Base-by-base conservation (phyloP, 352 stramenopile species). In the Pythium oligandrum region DNA sequence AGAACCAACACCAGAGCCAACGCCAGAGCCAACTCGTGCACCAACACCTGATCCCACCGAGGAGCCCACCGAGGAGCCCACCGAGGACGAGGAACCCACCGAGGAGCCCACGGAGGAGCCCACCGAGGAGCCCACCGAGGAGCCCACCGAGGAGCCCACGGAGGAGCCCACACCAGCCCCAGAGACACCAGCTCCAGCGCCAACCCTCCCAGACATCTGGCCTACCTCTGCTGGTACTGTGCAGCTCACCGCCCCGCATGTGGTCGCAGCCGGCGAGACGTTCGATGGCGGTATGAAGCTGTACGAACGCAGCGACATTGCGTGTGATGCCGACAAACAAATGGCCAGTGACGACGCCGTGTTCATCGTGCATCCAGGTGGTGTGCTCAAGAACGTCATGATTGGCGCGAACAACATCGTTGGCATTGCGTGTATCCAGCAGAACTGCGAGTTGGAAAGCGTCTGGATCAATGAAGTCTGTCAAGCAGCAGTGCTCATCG, bases 261-360 rank as follows among this genome's bases (percentile, higher is more conserved):
- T 73, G 57, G 39, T 76, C 48, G 35, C 65, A 8, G 45, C 61
- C 4, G 60, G 63, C 11, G 55, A 70, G 33, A 66, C 73, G 3
- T 88, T 86, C 44, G 66, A 88, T 37, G 75, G 78, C 4, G 75
- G 62, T 7, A 83, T 85, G 69, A 83, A 85, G 46, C 73, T 59
- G 4, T 88, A 63, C 57, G 73, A 83, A 43, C 75, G 78, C 49
- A 74, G 66, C 44, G 71, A 85, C 31, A 71, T 86, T 3, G 42
- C 57, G 33, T 88, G 70, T 40, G 52, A 70, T 56, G 58, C 63
- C 3, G 57, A 52, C 4, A 62, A 62, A 11, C 67, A 66, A 31
- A 65, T 79, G 32, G 61, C 57, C 4, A 61, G 51, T 38, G 57
- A 51, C 35, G 75, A 75, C 59, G 78, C 75, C 17, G 73, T 88